Evolutionary conservation across 805 yeast species (phyloP).

Genomic region (Saturnispora zaruensis): DNA sequence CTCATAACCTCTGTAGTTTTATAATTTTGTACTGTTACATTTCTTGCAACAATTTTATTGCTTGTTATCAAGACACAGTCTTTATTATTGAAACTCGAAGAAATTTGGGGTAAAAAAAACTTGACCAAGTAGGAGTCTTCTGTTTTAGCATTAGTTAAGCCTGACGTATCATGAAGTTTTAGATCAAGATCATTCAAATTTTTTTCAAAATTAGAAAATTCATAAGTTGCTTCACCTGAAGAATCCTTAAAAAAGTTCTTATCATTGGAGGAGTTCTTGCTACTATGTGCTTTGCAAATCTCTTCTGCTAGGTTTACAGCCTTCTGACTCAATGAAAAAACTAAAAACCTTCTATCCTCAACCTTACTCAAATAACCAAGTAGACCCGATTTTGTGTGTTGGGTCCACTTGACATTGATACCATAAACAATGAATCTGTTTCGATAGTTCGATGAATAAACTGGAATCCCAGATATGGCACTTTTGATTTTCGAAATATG

Average conservation of each 20-base stretch:
- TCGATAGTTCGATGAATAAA: conserved; percentile 26
- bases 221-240: conserved; percentile 9
- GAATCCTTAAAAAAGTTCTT: conserved; percentile 1
- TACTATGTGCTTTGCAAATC: conserved; percentile 13
- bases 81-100: conserved; percentile 37
- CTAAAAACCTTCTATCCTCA: conserved; percentile 20
- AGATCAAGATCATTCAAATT: conserved; percentile 43
- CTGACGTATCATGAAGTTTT: conserved; percentile 33
- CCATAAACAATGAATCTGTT: conserved; percentile 74
- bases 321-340: conserved; percentile 25
- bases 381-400: conserved; percentile 51
- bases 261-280: neutral
- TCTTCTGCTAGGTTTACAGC: conserved; percentile 28
- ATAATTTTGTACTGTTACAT: conserved; percentile 34
- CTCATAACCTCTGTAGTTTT: conserved; percentile 32
- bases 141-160: conserved; percentile 15
- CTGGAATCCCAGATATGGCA: conserved; percentile 23
- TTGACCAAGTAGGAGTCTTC: conserved; percentile 44
- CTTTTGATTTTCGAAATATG: conserved; percentile 15
- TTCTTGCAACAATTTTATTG: conserved; percentile 50
- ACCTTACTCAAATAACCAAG: conserved; percentile 41
- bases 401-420: conserved; percentile 71
- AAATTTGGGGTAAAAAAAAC: conserved; percentile 78
- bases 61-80: conserved; percentile 46
- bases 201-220: conserved; percentile 16